These are phyloP conservation scores for Pseudotulostoma volvatum DNA, from an alignment of 495 filamentous ascomycete genomes.

Conservation along the genomic window DNA sequence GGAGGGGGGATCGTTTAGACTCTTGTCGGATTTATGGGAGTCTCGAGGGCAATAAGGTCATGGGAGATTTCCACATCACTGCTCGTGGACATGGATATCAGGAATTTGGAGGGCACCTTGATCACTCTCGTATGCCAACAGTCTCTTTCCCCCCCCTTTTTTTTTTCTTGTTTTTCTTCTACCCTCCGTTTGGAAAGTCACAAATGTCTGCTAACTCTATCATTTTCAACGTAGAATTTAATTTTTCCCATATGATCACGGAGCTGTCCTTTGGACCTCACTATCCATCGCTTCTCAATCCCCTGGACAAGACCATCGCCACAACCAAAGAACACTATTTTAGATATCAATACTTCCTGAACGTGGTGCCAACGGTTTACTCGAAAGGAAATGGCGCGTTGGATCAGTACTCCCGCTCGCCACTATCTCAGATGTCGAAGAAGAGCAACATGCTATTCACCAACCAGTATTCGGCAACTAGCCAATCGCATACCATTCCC, in stretches of 20 bases:
- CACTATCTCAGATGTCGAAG: conserved; percentile 10
- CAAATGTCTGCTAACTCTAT: too few relatives aligned
- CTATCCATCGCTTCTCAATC: conserved; percentile 86
- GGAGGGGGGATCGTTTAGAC: conserved; percentile 37
- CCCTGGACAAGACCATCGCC: conserved; percentile 80
- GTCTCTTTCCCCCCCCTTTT: conserved; percentile 1
- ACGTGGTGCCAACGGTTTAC: conserved; percentile 91
- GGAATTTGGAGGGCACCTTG: conserved; percentile 64
- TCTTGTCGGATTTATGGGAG: conserved; percentile 79
- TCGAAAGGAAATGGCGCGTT: conserved; percentile 38
- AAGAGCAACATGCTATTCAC: conserved; percentile 54
- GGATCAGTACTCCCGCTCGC: conserved; percentile 19
- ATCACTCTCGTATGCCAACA: conserved; percentile 51
- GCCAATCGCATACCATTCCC: conserved; percentile 50
- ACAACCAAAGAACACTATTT: conserved; percentile 62
- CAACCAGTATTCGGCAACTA: conserved; percentile 95
- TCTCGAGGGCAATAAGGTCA: conserved; percentile 85
- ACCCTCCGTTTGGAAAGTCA: too few relatives aligned
- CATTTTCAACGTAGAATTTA: too few relatives aligned
- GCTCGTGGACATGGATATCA: conserved; percentile 86
- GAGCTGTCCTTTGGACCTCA: conserved; percentile 94
- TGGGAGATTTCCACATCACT: conserved; percentile 97
- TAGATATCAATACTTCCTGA: conserved; percentile 98
- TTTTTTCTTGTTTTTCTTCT: not conserved
- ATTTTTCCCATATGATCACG: conserved; percentile 94